Evolutionary conservation across 768 basidiomycete species (phyloP), one percentile per base, ranked within the genome.

Genomic region (Daedalea quercina): DNA sequence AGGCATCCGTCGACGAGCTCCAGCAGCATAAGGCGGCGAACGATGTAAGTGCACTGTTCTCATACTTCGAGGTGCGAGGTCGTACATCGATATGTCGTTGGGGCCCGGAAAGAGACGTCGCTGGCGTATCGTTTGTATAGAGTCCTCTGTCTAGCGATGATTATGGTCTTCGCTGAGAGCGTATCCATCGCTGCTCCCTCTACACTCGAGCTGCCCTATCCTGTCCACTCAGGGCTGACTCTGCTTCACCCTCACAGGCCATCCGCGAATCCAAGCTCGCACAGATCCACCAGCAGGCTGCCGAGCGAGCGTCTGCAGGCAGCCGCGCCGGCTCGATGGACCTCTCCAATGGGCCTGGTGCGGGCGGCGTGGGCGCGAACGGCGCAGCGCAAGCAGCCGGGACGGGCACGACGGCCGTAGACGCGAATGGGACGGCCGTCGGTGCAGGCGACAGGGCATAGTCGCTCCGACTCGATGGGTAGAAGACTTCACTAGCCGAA

Each of bases 21-120:
- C 61, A 60, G 55, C 57, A 64, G 25, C 58, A 52, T 53, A 69
- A 68, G 54, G 62, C 61, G 2, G 54, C 61, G 19, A 63, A 63
- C 55, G 67, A 66, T 45, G 67, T 69, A 50, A 41, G 67, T 57
- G 0, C 7, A n/a, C 19, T 31, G 4, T 31, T 11, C 28, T 31
- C 28, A 6, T 40, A 15, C 37, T 15, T 40, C 37, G 3, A 9
- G 9, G 17, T 8, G 8, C 34, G 8, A 35, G 8, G 34, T 35
- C 34, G 34, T 17, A 8, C 17, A n/a, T n/a, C n/a, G n/a, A n/a
- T n/a, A n/a, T n/a, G n/a, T n/a, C n/a, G n/a, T n/a, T n/a, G n/a
- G n/a, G n/a, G n/a, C n/a, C n/a, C n/a, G n/a, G n/a, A n/a, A n/a
- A n/a, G n/a, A n/a, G n/a, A n/a, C n/a, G n/a, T 35, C 34, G 34